Base-by-base conservation (phyloP, 1,139 yeast genomes). In the Candida sojae region DNA sequence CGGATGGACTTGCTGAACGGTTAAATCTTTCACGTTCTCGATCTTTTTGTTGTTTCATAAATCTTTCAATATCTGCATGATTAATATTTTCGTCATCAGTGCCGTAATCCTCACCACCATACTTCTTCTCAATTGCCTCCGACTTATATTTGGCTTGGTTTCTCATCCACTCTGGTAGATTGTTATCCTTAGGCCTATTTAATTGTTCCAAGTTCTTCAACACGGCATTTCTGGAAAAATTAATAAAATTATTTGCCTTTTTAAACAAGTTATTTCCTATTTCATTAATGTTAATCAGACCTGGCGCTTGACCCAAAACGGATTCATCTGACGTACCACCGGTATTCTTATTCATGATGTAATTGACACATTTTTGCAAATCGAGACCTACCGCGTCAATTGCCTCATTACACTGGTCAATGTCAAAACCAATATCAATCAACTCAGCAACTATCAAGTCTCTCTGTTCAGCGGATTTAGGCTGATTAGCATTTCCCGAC, bases 141-240 rank as follows among this genome's bases (percentile, higher is more conserved):
- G 60, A 57, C 49, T 76, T 80, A 60, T 81, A 78, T 57, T 61
- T 73, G 42, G 67, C 75, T 58, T 79, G 84, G 53, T 80, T 77
- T 50, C 73, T 76, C 93, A 89, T 86, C 96, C 96, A 89, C 3
- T 86, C 83, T 0, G 96, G 96, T 51, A 78, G 68, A 12, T 79
- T 79, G 3, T 53, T 44, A 52, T 46, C 58, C 61, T 38, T 61
- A 68, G 38, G 39, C 11, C 63, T 63, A 53, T 82, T 82, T 54
- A 85, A 80, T 57, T 80, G 81, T 48, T 83, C 88, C 39, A 87
- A 70, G 38, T 88, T 88, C 57, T 83, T 82, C 56, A 82, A 78
- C 5, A 88, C 74, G 30, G 84, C 82, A 51, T 82, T 73, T 50
- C 78, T 77, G 2, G 93, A 87, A 53, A 82, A 80, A 49, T 79